Evolutionary conservation across 2,329 filamentous ascomycete genomes (phyloP).

Genomic region (Cladophialophora psammophila): DNA sequence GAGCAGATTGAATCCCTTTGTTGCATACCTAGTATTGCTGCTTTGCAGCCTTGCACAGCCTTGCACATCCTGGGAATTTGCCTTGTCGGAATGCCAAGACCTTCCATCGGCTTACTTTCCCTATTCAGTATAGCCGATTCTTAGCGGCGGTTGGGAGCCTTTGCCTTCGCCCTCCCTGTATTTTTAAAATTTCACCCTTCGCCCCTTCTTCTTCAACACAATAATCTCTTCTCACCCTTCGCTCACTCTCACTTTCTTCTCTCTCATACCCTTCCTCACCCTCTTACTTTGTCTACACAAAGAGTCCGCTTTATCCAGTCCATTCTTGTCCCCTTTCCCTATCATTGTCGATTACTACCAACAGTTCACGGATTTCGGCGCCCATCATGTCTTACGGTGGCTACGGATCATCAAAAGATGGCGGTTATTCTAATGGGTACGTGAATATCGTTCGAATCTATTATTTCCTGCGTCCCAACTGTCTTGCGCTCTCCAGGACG

Average conservation of each 20-base stretch:
- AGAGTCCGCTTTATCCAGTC: conserved; percentile 36
- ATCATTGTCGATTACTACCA: conserved; percentile 24
- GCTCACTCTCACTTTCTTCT: conserved; percentile 19
- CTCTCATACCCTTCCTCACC: conserved; percentile 37
- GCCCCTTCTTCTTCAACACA: conserved; percentile 23
- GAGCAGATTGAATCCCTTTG: background rate
- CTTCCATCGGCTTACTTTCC: conserved; percentile 22
- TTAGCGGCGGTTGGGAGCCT: conserved; percentile 16
- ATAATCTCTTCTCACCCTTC: conserved; percentile 26
- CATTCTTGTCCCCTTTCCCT: conserved; percentile 30
- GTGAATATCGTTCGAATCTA: conserved; percentile 13
- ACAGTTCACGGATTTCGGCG: conserved; percentile 33
- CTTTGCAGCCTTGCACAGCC: background rate
- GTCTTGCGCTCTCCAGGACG: background rate
- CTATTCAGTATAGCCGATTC: background rate
- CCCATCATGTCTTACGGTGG: conserved; percentile 73
- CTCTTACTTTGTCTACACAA: conserved; percentile 43
- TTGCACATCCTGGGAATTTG: background rate
- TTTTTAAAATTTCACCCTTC: conserved; percentile 22
- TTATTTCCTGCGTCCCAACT: background rate
- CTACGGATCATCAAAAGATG: conserved; percentile 57
- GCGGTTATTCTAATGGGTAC: conserved; percentile 44
- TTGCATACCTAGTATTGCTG: background rate
- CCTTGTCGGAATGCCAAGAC: conserved; percentile 8
- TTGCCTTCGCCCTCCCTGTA: conserved; percentile 10